phyloP scores from a whole-genome alignment of 2,329 filamentous ascomycete genomes.

The Phoma sp. region DNA sequence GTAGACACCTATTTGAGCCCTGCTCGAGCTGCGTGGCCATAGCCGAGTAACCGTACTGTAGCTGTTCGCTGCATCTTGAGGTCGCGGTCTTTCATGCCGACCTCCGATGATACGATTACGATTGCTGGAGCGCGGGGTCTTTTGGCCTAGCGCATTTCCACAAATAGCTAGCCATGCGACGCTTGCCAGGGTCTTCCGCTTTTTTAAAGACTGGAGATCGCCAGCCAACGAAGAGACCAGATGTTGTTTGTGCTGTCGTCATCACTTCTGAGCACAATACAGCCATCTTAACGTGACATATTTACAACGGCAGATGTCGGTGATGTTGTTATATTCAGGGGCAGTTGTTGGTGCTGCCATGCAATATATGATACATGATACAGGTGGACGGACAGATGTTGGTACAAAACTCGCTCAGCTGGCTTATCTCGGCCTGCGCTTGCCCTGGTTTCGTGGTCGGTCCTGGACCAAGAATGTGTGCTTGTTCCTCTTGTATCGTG shows the following conservation, averaged over 20 bases:
- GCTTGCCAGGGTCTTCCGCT: slow-evolving; percentile 1
- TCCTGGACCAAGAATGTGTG: slow-evolving; percentile 91
- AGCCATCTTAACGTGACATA: no score
- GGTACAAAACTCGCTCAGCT: slow-evolving; percentile 20
- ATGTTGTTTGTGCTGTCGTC: neutral
- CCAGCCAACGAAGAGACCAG: neutral
- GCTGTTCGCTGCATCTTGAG: slow-evolving; percentile 14
- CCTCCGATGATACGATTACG: slow-evolving; percentile 5
- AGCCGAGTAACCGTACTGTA: no score
- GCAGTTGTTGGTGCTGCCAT: slow-evolving; percentile 13
- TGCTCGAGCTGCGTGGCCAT: neutral
- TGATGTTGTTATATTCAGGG: slow-evolving; percentile 5
- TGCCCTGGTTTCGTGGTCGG: slow-evolving; percentile 87
- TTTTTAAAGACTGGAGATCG: neutral
- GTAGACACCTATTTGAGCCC: neutral
- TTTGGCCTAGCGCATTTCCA: slow-evolving; percentile 6
- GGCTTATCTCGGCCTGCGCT: slow-evolving; percentile 63
- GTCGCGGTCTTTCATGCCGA: slow-evolving; percentile 8
- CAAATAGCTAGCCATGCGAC: slow-evolving; percentile 19
- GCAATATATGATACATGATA: slow-evolving; percentile 31
- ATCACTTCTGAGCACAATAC: no score
- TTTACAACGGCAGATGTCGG: no score
- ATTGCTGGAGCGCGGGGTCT: neutral
- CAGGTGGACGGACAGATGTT: slow-evolving; percentile 24
- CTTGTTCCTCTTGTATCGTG: slow-evolving; percentile 82